These are phyloP conservation scores for Paratinospora sagittata DNA, from an alignment of 164 flowering plant genomes.

Conservation along the genomic window DNA sequence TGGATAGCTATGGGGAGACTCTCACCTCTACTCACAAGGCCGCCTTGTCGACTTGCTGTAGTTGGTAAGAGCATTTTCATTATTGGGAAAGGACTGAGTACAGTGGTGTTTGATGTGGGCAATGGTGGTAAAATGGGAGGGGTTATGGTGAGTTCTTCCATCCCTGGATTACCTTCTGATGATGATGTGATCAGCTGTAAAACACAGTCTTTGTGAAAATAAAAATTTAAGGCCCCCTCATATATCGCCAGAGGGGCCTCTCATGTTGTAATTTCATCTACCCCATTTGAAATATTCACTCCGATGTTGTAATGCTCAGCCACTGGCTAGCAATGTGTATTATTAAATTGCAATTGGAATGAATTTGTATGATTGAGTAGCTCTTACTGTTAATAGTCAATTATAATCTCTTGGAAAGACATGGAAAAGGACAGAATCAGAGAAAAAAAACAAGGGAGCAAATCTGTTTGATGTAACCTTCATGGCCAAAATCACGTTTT, in stretches of 20 bases:
- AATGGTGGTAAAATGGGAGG: slow-evolving; percentile 32
- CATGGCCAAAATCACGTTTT: too few species aligned
- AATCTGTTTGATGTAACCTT: too few species aligned
- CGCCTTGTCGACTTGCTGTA: slow-evolving; percentile 74
- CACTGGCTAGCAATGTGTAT: not conserved
- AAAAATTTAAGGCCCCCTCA: too few species aligned
- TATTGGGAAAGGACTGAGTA: slow-evolving; percentile 69
- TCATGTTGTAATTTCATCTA: not conserved
- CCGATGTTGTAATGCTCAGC: not conserved
- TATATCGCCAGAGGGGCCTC: too few species aligned
- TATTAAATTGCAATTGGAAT: not conserved
- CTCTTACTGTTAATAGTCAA: too few species aligned
- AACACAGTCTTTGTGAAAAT: slow-evolving; percentile 31
- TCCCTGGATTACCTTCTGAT: slow-evolving; percentile 33
- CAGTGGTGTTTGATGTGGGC: slow-evolving; percentile 54
- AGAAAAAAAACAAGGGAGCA: too few species aligned
- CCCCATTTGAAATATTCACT: not conserved
- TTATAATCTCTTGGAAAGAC: too few species aligned
- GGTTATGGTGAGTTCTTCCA: slow-evolving; percentile 51
- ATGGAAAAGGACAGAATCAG: too few species aligned
- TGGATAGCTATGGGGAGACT: slow-evolving; percentile 70
- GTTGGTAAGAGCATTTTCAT: slow-evolving; percentile 56
- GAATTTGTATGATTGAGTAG: too few species aligned
- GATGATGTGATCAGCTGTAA: slow-evolving; percentile 57
- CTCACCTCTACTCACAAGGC: slow-evolving; percentile 47